phyloP scores from a whole-genome alignment of 2,329 filamentous ascomycete genomes.

The Calonectria pauciramosa region DNA sequence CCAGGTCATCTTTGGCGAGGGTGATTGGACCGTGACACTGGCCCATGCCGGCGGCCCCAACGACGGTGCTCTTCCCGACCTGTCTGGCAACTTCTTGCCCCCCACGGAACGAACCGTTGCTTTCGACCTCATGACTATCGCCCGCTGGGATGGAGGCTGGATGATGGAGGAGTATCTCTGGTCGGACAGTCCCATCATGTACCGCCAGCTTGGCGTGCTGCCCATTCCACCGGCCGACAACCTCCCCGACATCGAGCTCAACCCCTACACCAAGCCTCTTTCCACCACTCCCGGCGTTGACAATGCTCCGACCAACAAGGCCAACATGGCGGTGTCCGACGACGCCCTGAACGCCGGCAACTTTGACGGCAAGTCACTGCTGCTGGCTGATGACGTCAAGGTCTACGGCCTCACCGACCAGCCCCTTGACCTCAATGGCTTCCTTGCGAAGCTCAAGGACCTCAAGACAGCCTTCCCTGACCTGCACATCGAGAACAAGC shows the following conservation, averaged over 20 bases:
- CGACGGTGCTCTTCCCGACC: not conserved
- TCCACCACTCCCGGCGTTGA: not conserved
- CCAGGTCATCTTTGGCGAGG: constrained; percentile 9
- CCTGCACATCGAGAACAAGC: not conserved
- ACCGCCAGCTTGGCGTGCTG: constrained; percentile 9
- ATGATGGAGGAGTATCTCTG: constrained; percentile 15
- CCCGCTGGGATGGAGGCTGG: not conserved
- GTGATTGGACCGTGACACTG: constrained; percentile 8
- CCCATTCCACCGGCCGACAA: not conserved
- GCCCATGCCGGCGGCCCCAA: not conserved
- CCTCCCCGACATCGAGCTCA: not conserved
- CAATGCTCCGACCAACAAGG: not conserved
- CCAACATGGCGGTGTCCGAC: not conserved
- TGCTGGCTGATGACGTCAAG: not conserved
- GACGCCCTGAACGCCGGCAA: not conserved
- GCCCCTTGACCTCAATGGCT: not conserved
- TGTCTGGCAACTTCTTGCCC: not conserved
- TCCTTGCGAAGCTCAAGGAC: not conserved
- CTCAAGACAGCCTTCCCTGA: not conserved
- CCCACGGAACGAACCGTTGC: not conserved
- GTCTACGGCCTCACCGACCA: not conserved
- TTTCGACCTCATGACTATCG: constrained; percentile 10
- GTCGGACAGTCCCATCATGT: not conserved
- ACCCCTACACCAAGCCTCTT: not conserved
- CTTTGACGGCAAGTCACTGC: not conserved